These are phyloP conservation scores for Scalesia atractyloides DNA, from an alignment of 129 eudicot genomes.

Conservation along the genomic window DNA sequence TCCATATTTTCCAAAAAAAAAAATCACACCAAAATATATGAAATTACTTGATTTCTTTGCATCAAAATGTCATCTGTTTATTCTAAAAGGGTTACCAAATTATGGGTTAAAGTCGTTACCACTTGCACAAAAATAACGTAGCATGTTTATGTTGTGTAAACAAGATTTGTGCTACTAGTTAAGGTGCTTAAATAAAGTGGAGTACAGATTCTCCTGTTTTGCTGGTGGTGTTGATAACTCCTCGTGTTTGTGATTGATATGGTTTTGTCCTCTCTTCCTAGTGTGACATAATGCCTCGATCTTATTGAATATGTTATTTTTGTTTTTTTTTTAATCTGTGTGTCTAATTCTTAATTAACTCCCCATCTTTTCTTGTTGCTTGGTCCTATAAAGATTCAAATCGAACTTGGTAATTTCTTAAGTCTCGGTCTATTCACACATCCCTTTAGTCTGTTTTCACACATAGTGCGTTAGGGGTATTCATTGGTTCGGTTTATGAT, in stretches of 20 bases:
- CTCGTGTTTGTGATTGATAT: constrained; percentile 30
- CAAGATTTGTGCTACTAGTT: neutral
- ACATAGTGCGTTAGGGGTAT: no score
- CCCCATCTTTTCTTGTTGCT: neutral
- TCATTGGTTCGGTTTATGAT: no score
- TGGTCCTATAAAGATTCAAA: neutral
- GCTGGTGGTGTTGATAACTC: constrained; percentile 17
- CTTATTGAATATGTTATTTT: neutral
- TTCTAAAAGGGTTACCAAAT: neutral
- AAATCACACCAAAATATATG: neutral
- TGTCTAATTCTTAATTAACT: neutral
- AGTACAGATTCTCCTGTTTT: constrained; percentile 24
- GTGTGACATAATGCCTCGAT: constrained; percentile 26
- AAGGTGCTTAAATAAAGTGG: neutral
- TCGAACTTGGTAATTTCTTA: neutral
- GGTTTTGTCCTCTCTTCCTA: constrained; percentile 18
- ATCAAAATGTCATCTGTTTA: neutral
- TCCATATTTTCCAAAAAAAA: neutral
- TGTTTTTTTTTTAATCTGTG: neutral
- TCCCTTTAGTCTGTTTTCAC: no score
- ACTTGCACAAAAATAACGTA: neutral
- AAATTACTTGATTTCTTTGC: neutral
- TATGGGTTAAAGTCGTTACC: neutral
- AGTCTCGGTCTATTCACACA: no score
- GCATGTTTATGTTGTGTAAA: neutral